Percentiles rank a stretch among this genome's conserved stretches.
phyloP scores from a whole-genome alignment of 371 early-diverging fungal genomes.

The Neoconidiobolus thromboides region DNA sequence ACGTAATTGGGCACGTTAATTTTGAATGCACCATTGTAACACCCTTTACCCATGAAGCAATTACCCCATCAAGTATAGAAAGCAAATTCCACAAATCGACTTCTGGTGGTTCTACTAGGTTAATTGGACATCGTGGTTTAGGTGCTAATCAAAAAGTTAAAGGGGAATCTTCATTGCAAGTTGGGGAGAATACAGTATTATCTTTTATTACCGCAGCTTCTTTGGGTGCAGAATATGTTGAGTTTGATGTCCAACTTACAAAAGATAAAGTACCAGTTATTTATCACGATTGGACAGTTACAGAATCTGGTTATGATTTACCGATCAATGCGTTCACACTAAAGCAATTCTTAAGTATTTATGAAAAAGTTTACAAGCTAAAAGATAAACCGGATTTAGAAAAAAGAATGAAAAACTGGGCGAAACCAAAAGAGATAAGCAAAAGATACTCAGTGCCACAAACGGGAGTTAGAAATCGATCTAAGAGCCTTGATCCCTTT shows the following conservation, averaged over 20 bases:
- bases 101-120: constrained; percentile 9
- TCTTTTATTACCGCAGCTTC: constrained; percentile 78
- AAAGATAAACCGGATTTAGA: too few relatives aligned
- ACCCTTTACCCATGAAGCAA: constrained; percentile 28
- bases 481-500: too few relatives aligned
- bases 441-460: too few relatives aligned
- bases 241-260: constrained; percentile 94
- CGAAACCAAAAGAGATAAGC: too few relatives aligned
- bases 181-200: constrained; percentile 86
- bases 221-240: constrained; percentile 79
- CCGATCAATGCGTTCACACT: not conserved
- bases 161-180: constrained; percentile 29
- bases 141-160: constrained; percentile 61
- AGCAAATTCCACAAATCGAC: not conserved
- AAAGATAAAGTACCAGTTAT: constrained; percentile 79
- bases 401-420: too few relatives aligned
- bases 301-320: not conserved
- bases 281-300: constrained; percentile 87
- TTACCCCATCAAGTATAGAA: constrained; percentile 16
- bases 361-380: not conserved
- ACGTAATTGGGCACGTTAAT: constrained; percentile 34
- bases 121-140: constrained; percentile 92
- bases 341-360: constrained; percentile 26
- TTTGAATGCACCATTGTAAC: constrained; percentile 44
- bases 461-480: too few relatives aligned